Evolutionary conservation across 208 protist species (phyloP).

Genomic region (Angomonas ambiguus): DNA sequence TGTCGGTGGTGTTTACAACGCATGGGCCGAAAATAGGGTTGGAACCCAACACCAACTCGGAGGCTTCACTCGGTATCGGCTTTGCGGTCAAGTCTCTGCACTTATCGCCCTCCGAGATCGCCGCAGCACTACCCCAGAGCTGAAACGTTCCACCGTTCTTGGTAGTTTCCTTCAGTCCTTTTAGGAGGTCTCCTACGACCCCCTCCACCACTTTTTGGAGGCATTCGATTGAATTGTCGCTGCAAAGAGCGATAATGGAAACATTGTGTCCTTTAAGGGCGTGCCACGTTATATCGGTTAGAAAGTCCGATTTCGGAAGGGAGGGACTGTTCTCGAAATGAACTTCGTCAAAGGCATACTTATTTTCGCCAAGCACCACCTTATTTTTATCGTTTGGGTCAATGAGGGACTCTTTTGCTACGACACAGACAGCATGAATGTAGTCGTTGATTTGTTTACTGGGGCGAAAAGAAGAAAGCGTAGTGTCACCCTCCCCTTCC

Average conservation of each 20-base stretch:
- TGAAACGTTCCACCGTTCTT: neutral
- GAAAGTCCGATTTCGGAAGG: neutral
- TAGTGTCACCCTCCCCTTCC: too few species aligned
- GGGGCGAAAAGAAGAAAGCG: too few species aligned
- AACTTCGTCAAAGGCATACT: neutral
- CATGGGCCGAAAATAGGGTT: conserved; percentile 30
- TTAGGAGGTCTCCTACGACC: neutral
- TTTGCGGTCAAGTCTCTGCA: conserved; percentile 9
- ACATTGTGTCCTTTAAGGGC: neutral
- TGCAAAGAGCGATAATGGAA: neutral
- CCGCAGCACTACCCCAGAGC: neutral
- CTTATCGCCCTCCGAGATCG: conserved; percentile 20
- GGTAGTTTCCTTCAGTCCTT: neutral
- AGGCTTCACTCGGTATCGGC: neutral
- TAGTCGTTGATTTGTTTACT: conserved; percentile 5
- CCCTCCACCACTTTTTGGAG: neutral
- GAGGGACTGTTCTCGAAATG: neutral
- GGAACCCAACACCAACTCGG: conserved; percentile 17
- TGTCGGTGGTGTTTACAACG: conserved; percentile 20
- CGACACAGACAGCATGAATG: neutral
- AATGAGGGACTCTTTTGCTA: neutral
- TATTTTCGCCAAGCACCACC: neutral
- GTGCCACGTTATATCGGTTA: neutral
- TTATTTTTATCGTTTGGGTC: neutral
- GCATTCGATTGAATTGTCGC: neutral